phyloP scores from a whole-genome alignment of 768 basidiomycete species.

The Auricularia cornea region DNA sequence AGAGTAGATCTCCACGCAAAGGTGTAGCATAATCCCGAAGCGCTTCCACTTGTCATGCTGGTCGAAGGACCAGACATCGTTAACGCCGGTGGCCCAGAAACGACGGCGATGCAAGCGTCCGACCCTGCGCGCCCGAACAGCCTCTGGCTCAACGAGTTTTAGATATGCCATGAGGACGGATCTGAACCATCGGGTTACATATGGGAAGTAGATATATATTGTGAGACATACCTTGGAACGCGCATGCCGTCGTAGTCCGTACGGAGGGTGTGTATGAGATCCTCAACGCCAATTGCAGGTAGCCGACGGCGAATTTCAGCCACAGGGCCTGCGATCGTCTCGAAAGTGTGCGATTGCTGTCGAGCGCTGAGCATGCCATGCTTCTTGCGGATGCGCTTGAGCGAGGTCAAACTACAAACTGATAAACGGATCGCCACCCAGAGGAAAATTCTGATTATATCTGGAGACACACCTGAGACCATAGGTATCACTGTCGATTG shows the following conservation, averaged over 20 bases:
- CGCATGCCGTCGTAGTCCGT: background rate
- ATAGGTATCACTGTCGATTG: background rate
- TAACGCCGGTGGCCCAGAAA: slow-evolving; percentile 12
- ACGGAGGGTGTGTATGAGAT: background rate
- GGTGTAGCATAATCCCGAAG: slow-evolving; percentile 12
- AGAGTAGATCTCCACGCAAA: slow-evolving; percentile 8
- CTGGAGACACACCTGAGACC: background rate
- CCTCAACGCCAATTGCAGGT: background rate
- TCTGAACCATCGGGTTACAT: background rate
- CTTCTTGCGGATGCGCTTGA: background rate
- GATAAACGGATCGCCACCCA: background rate
- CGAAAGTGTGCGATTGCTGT: background rate
- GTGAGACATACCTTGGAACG: background rate
- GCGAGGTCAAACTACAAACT: background rate
- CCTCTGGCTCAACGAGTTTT: background rate
- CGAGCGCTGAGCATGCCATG: background rate
- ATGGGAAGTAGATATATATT: background rate
- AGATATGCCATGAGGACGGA: background rate
- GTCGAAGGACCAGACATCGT: slow-evolving; percentile 16
- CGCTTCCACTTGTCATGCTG: slow-evolving; percentile 17
- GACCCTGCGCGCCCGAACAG: slow-evolving; percentile 37
- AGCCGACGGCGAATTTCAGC: background rate
- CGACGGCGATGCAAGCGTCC: slow-evolving; percentile 17
- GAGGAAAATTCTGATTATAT: background rate
- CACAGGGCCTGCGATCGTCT: background rate